Base-by-base conservation (phyloP, 2,329 filamentous ascomycete genomes). In the Kalmusia sp. region DNA sequence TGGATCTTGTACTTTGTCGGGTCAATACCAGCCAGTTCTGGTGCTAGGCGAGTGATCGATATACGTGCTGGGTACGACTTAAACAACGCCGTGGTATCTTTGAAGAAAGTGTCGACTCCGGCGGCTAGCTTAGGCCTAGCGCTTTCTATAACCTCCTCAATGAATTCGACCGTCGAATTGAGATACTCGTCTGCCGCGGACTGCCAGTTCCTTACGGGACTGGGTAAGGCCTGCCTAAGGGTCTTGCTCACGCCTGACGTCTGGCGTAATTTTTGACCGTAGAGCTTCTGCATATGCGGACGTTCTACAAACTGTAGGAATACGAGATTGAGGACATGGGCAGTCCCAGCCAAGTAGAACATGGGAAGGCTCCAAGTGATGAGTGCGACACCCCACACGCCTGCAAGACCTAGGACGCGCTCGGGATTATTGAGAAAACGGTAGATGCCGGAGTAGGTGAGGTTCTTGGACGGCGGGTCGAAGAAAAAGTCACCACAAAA, bases 401-500 rank as follows among this genome's bases (percentile, higher is more conserved):
- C 95, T 15, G 93, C 93, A 4, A 96, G 87, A 24, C 95, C 95
- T 59, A 99, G 88, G 33, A 98, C 88, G 51, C 93, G 89, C 75
- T 99, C 95, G 0, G 95, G 95, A 69, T 98, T 99, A 79, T 99
- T 99, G 62, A 99, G 81, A 77, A 96, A 99, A 41, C 95, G 92
- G 75, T 99, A 99, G 67, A 99, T 99, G 57, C 93, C 96, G 63
- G 90, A 92, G 76, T 99, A 99, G 0, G 91, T 98, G 57, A 98
- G 82, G 27, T 68, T 71, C 76, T 95, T 96, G 11, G 89, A 88
- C 9, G 88, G 86, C 39, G 91, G 89, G 57, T 97, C 92, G 71
- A 95, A 97, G 82, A 99, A 98, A 80, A 98, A 99, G 72, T 99
- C 95, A 15, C 95, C 95, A 69, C 93, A 98, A 80, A 98, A 98